Evolutionary conservation across 306 rosid genomes (phyloP).

Genomic region (Herpetospermum pedunculosum): DNA sequence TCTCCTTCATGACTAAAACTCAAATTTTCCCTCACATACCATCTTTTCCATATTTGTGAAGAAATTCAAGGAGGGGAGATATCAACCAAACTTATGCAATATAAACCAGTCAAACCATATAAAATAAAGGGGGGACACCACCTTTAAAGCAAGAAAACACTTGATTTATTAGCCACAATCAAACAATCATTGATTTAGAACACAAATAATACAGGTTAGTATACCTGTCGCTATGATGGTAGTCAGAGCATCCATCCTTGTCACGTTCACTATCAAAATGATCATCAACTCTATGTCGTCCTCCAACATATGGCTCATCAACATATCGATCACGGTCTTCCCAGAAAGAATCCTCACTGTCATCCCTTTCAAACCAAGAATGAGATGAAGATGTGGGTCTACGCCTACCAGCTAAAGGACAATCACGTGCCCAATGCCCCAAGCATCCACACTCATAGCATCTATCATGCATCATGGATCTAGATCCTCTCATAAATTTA

Average conservation of each 20-base stretch:
- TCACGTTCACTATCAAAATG: slow-evolving; percentile 57
- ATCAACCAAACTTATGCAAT: background rate
- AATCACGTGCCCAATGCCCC: slow-evolving; percentile 27
- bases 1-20: background rate
- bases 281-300: slow-evolving; percentile 62
- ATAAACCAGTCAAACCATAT: background rate
- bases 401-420: slow-evolving; percentile 17
- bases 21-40: background rate
- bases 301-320: slow-evolving; percentile 74
- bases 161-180: background rate
- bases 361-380: slow-evolving; percentile 23
- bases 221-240: slow-evolving; percentile 71
- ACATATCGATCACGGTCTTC: slow-evolving; percentile 55
- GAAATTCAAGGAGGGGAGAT: background rate
- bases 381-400: slow-evolving; percentile 6
- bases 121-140: background rate
- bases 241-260: slow-evolving; percentile 65
- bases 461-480: slow-evolving; percentile 8
- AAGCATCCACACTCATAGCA: slow-evolving; percentile 24
- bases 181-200: background rate
- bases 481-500: background rate
- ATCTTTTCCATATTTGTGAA: background rate
- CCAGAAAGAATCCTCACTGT: slow-evolving; percentile 53
- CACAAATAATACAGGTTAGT: background rate
- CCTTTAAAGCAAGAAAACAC: background rate